These are phyloP conservation scores for Tylopilus vinaceipallidus DNA, from an alignment of 768 basidiomycete species.

Conservation along the genomic window DNA sequence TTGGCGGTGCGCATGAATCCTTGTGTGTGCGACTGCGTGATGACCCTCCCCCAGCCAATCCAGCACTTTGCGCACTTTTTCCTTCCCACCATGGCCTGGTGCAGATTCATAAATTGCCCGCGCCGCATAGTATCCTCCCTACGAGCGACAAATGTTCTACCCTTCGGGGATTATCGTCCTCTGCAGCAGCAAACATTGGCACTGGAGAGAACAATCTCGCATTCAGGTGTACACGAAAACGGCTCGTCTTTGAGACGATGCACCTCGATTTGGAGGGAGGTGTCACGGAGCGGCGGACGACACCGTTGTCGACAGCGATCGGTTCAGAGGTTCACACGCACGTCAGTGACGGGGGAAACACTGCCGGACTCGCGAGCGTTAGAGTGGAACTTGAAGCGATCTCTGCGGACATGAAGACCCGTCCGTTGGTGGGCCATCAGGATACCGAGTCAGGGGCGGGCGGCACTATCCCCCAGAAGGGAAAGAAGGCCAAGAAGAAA, in stretches of 20 bases:
- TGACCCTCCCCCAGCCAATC: slow-evolving; percentile 54
- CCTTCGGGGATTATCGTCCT: slow-evolving; percentile 73
- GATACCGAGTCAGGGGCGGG: slow-evolving; percentile 1
- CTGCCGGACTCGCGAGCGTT: slow-evolving; percentile 36
- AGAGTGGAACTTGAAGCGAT: slow-evolving; percentile 44
- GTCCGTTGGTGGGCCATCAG: slow-evolving; percentile 8
- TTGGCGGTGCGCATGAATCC: slow-evolving; percentile 58
- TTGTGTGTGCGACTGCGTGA: neutral
- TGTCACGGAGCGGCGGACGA: slow-evolving; percentile 71
- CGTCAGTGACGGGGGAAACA: slow-evolving; percentile 8
- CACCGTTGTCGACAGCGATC: slow-evolving; percentile 36
- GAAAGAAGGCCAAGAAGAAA: slow-evolving; percentile 57
- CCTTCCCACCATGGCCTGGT: slow-evolving; percentile 87
- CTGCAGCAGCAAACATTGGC: slow-evolving; percentile 48
- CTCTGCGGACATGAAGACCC: slow-evolving; percentile 1
- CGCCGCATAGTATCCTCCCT: slow-evolving; percentile 68
- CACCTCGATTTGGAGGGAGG: slow-evolving; percentile 89
- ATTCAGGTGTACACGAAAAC: slow-evolving; percentile 87
- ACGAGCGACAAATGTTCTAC: slow-evolving; percentile 82
- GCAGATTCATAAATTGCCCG: slow-evolving; percentile 72
- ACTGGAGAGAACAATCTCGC: slow-evolving; percentile 96
- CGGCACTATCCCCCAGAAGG: slow-evolving; percentile 16
- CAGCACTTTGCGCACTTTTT: slow-evolving; percentile 70
- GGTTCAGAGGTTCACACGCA: slow-evolving; percentile 24
- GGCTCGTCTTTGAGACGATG: slow-evolving; percentile 87